Evolutionary conservation across 805 yeast genomes (phyloP).

Genomic region (Candida ficus): DNA sequence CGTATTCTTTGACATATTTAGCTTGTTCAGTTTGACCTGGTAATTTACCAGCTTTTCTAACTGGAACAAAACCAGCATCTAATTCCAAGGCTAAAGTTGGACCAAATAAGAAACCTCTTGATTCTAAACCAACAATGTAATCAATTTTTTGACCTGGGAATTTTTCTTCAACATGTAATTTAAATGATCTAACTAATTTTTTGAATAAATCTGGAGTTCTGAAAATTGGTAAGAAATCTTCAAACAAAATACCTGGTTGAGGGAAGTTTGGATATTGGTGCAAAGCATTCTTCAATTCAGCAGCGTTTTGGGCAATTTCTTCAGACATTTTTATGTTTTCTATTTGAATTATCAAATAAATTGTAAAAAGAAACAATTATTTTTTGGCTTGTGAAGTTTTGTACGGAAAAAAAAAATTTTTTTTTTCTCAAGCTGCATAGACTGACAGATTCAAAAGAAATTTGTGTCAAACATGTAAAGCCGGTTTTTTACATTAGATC

Average conservation of each 20-base stretch:
- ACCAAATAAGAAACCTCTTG: conserved; percentile 95
- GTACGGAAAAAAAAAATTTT: no score
- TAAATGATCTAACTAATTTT: conserved; percentile 75
- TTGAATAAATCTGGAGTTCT: conserved; percentile 75
- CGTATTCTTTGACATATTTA: conserved; percentile 86
- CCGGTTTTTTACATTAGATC: no score
- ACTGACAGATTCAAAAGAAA: no score
- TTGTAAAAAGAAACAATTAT: neutral
- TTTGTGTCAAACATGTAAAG: no score
- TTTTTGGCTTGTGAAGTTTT: no score
- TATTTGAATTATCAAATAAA: no score
- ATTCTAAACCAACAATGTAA: conserved; percentile 89
- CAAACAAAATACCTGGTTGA: conserved; percentile 84
- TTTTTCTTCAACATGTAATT: conserved; percentile 57
- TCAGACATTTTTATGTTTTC: conserved; percentile 1
- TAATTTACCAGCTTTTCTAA: conserved; percentile 91
- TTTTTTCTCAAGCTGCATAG: no score
- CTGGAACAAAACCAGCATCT: conserved; percentile 88
- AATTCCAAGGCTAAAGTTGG: conserved; percentile 90
- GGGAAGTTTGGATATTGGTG: conserved; percentile 94
- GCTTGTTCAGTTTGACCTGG: conserved; percentile 81
- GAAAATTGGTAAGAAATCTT: conserved; percentile 95
- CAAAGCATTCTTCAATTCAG: conserved; percentile 47
- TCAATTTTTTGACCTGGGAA: conserved; percentile 63
- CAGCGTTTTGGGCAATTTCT: conserved; percentile 28